Evolutionary conservation across 2,329 filamentous ascomycete species (phyloP).

Genomic region (Davidsoniella eucalypti): DNA sequence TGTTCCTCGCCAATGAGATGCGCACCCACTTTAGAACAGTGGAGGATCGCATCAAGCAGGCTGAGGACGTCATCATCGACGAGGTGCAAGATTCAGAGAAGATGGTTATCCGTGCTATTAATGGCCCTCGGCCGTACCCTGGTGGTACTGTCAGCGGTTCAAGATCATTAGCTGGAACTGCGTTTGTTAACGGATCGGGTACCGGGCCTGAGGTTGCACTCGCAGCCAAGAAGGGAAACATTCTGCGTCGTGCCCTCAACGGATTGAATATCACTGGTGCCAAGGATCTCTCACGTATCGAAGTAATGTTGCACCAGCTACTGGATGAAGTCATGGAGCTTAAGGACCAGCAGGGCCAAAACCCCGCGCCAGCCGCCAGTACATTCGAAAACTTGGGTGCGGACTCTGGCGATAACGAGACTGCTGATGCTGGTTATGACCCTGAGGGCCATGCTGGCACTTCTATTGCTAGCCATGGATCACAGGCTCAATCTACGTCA

Average conservation of each 20-base stretch:
- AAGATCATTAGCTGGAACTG: slow-evolving; percentile 35
- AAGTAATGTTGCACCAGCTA: slow-evolving; percentile 82
- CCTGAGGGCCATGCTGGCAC: slow-evolving; percentile 14
- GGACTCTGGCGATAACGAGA: slow-evolving; percentile 51
- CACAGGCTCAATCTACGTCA: background rate
- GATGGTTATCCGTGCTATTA: slow-evolving; percentile 64
- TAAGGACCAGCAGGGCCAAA: slow-evolving; percentile 36
- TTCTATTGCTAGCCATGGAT: slow-evolving; percentile 34
- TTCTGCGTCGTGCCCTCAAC: slow-evolving; percentile 89
- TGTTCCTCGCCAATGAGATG: slow-evolving; percentile 91
- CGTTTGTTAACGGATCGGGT: slow-evolving; percentile 8
- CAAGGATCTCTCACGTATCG: slow-evolving; percentile 75
- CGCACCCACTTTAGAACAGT: slow-evolving; percentile 90
- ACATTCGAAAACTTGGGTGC: slow-evolving; percentile 53
- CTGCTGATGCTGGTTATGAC: slow-evolving; percentile 57
- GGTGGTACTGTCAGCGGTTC: slow-evolving; percentile 28
- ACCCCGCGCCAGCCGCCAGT: slow-evolving; percentile 33
- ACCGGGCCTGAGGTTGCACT: slow-evolving; percentile 35
- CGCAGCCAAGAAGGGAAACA: slow-evolving; percentile 68
- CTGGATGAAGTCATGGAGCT: slow-evolving; percentile 81
- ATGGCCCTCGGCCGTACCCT: slow-evolving; percentile 73
- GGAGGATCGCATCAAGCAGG: slow-evolving; percentile 79
- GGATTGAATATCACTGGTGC: slow-evolving; percentile 76
- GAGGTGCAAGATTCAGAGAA: slow-evolving; percentile 78
- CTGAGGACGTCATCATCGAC: slow-evolving; percentile 76